These are phyloP conservation scores for Eucommia ulmoides DNA, from an alignment of 257 asterid species.

Conservation along the genomic window DNA sequence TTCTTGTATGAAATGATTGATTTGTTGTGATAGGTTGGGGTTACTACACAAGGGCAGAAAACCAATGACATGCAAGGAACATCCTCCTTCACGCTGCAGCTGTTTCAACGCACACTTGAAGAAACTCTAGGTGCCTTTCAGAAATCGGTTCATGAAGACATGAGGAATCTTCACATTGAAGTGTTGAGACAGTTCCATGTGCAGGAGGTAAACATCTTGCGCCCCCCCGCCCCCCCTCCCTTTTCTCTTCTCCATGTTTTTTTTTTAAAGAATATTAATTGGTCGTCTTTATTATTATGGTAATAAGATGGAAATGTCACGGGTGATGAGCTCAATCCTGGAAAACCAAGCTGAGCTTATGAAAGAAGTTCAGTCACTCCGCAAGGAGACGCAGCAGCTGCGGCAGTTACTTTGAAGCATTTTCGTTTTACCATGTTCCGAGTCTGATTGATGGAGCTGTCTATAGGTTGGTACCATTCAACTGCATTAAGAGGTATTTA, in stretches of 20 bases:
- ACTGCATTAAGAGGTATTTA: too few relatives aligned
- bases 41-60: conserved; percentile 27
- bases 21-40: conserved; percentile 48
- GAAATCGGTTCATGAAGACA: conserved; percentile 81
- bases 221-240: not conserved
- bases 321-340: conserved; percentile 35
- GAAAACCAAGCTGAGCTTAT: conserved; percentile 76
- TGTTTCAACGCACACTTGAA: conserved; percentile 82
- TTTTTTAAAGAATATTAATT: too few relatives aligned
- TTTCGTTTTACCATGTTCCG: too few relatives aligned
- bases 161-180: conserved; percentile 88
- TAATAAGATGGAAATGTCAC: conserved; percentile 80
- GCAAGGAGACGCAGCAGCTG: conserved; percentile 75
- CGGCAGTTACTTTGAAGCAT: conserved; percentile 58
- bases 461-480: too few relatives aligned
- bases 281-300: too few relatives aligned
- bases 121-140: conserved; percentile 78
- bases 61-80: conserved; percentile 40
- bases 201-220: conserved; percentile 61
- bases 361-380: conserved; percentile 63
- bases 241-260: not conserved
- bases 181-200: conserved; percentile 75
- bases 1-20: conserved; percentile 1
- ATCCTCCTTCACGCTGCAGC: conserved; percentile 84
- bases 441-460: too few relatives aligned